Evolutionary conservation across 306 rosid genomes (phyloP).

Genomic region (Acmispon strigosus): DNA sequence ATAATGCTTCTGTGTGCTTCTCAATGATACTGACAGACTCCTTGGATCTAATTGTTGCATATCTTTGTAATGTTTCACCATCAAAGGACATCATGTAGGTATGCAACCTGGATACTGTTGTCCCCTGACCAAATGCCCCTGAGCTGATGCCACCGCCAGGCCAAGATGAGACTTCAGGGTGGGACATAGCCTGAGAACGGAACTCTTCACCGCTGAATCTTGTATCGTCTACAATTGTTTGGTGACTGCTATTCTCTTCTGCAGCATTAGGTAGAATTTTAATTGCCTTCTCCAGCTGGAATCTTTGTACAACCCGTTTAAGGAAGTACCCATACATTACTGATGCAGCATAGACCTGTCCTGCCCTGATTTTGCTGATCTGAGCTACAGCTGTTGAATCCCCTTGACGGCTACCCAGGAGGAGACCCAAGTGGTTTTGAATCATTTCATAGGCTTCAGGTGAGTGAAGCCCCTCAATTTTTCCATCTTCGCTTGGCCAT

Average conservation of each 20-base stretch:
- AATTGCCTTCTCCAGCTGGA: slow-evolving; percentile 93
- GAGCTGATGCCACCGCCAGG: slow-evolving; percentile 38
- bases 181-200: slow-evolving; percentile 32
- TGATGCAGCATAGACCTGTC: slow-evolving; percentile 95
- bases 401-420: slow-evolving; percentile 55
- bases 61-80: slow-evolving; percentile 80
- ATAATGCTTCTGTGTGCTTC: slow-evolving; percentile 89
- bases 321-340: slow-evolving; percentile 92
- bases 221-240: slow-evolving; percentile 23
- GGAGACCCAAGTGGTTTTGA: slow-evolving; percentile 70
- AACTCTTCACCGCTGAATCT: slow-evolving; percentile 21
- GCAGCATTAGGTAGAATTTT: slow-evolving; percentile 52
- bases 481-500: slow-evolving; percentile 65
- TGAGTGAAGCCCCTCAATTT: slow-evolving; percentile 69
- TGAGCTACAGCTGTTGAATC: slow-evolving; percentile 71
- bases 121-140: slow-evolving; percentile 32
- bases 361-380: slow-evolving; percentile 75
- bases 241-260: slow-evolving; percentile 37
- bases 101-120: slow-evolving; percentile 56
- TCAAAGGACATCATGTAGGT: slow-evolving; percentile 87
- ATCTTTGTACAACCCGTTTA: slow-evolving; percentile 83
- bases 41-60: slow-evolving; percentile 81
- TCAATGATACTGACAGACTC: slow-evolving; percentile 82
- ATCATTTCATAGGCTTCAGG: slow-evolving; percentile 88
- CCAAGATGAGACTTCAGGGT: slow-evolving; percentile 61